Evolutionary conservation across 2,329 filamentous ascomycete species (phyloP).

Genomic region (Escovopsis sp.): DNA sequence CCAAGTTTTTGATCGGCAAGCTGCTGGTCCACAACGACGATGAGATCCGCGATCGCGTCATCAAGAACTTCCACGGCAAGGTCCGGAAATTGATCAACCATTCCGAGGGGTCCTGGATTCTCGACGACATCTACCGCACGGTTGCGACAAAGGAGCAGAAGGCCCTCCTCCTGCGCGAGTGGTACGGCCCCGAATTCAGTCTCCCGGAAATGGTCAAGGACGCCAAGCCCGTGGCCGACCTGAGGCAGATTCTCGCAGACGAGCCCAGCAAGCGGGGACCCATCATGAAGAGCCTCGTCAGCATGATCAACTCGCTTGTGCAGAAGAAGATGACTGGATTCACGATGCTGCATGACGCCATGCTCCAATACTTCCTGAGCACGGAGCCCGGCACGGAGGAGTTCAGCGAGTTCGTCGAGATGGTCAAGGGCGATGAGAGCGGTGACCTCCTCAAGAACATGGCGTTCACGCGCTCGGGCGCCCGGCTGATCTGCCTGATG

Average conservation of each 20-base stretch:
- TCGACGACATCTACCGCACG: conserved; percentile 90
- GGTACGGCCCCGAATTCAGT: conserved; percentile 90
- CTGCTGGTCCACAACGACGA: conserved; percentile 82
- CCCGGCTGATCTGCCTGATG: conserved; percentile 65
- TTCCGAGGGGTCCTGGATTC: conserved; percentile 89
- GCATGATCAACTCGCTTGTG: conserved; percentile 80
- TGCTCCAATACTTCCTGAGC: conserved; percentile 90
- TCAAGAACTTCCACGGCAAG: conserved; percentile 89
- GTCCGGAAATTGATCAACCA: conserved; percentile 91
- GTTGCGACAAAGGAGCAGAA: conserved; percentile 80
- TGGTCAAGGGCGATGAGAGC: conserved; percentile 81
- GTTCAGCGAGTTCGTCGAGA: conserved; percentile 73
- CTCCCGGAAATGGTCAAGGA: conserved; percentile 51
- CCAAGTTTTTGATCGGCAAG: conserved; percentile 95
- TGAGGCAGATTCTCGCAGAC: conserved; percentile 58
- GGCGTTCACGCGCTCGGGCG: conserved; percentile 84
- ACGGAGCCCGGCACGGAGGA: conserved; percentile 65
- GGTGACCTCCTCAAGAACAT: conserved; percentile 89
- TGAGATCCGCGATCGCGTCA: conserved; percentile 74
- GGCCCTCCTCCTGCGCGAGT: conserved; percentile 72
- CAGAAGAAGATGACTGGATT: conserved; percentile 97
- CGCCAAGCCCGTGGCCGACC: conserved; percentile 46
- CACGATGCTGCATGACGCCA: conserved; percentile 94
- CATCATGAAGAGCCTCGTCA: conserved; percentile 73
- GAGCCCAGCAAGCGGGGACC: conserved; percentile 74